phyloP scores from a whole-genome alignment of 2,329 filamentous ascomycete genomes.

The Diplodia seriata region DNA sequence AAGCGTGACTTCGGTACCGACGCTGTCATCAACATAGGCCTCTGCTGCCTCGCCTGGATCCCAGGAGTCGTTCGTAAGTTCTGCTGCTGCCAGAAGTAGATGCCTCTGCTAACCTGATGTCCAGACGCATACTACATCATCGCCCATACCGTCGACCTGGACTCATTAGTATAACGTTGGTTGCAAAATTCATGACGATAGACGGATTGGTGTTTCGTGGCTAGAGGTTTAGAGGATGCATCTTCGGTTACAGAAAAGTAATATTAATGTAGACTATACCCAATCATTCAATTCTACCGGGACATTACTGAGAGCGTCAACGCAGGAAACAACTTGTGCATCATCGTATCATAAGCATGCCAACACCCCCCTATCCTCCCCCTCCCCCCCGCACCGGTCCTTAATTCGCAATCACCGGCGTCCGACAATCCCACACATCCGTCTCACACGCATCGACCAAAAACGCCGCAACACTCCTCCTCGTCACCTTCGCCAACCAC shows the following conservation, averaged over 20 bases:
- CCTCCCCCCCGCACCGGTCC: not conserved
- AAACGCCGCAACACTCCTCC: conserved; percentile 55
- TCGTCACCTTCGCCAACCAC: conserved; percentile 49
- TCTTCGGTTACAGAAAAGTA: no score
- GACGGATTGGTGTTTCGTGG: no score
- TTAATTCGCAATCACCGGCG: conserved; percentile 57
- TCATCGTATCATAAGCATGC: no score
- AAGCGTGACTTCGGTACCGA: not conserved
- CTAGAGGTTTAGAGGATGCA: no score
- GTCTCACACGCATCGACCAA: conserved; percentile 54
- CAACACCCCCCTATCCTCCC: not conserved
- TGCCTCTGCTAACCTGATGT: not conserved
- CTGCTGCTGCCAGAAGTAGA: not conserved
- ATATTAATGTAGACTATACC: no score
- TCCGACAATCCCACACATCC: conserved; percentile 50
- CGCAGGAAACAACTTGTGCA: no score
- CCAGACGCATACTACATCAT: not conserved
- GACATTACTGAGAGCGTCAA: no score
- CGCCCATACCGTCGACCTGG: not conserved
- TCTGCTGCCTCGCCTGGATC: not conserved
- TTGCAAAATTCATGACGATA: no score
- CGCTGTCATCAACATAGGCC: not conserved
- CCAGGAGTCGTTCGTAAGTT: not conserved
- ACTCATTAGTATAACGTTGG: not conserved
- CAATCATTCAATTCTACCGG: no score